Conservation (phyloP, 2,329 filamentous ascomycete genomes). For the Conoideocrella luteorostrata region DNA sequence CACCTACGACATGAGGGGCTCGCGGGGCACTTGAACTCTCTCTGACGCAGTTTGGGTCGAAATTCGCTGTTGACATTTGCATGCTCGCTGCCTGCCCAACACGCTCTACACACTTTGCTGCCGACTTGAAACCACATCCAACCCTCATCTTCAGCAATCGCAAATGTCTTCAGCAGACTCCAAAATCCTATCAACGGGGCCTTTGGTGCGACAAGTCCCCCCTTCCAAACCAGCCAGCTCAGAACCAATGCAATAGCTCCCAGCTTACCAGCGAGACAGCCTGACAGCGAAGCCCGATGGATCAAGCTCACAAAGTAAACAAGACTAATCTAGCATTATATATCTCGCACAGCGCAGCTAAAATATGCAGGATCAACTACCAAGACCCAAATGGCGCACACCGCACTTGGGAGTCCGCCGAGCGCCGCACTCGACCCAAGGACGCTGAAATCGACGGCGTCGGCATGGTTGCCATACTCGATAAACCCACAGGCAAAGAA, state of each 20-base stretch:
- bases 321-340: no score
- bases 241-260: not conserved
- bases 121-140: no score
- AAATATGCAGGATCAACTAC: conserved; percentile 56
- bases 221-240: not conserved
- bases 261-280: conserved; percentile 23
- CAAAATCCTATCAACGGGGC: conserved; percentile 37
- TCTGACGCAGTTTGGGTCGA: no score
- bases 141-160: no score
- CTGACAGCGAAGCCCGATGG: conserved; percentile 50
- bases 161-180: conserved; percentile 39
- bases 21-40: no score
- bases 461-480: conserved; percentile 64
- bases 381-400: conserved; percentile 52
- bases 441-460: conserved; percentile 62
- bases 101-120: no score
- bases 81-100: no score
- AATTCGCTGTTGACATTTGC: no score
- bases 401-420: conserved; percentile 66
- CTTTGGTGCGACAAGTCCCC: conserved; percentile 31
- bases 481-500: conserved; percentile 45
- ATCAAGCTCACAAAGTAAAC: conserved; percentile 51
- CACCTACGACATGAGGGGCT: no score
- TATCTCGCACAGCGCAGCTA: no score
- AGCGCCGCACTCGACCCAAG: conserved; percentile 61